Conservation (phyloP, 768 basidiomycete species). For the Trametes maxima region DNA sequence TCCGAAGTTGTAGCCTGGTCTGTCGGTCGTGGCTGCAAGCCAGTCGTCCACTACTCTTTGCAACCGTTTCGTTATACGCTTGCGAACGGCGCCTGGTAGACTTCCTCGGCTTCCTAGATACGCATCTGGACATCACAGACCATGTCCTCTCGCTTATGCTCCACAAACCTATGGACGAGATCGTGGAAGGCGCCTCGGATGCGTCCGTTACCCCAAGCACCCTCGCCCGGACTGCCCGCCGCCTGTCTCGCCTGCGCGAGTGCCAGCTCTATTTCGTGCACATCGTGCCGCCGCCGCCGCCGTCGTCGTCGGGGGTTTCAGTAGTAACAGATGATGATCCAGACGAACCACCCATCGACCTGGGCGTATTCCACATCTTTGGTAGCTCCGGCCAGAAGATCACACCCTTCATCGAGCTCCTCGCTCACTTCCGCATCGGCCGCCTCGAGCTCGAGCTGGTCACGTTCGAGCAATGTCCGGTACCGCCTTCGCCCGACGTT, state of each 20-base stretch:
- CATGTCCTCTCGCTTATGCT: conserved; percentile 10
- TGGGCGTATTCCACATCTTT: conserved; percentile 5
- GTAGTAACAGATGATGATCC: neutral
- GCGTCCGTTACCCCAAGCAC: conserved; percentile 1
- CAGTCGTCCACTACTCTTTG: conserved; percentile 5
- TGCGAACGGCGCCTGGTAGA: neutral
- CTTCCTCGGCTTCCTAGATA: conserved; percentile 1
- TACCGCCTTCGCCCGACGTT: neutral
- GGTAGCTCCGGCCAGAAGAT: conserved; percentile 8
- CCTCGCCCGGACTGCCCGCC: neutral
- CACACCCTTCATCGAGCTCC: conserved; percentile 6
- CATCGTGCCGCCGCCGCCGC: neutral
- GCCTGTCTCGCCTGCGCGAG: conserved; percentile 4
- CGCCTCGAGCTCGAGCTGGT: conserved; percentile 16
- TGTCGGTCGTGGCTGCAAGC: conserved; percentile 6
- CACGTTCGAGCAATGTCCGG: conserved; percentile 1
- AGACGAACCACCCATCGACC: neutral
- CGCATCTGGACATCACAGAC: conserved; percentile 1
- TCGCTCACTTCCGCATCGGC: conserved; percentile 5
- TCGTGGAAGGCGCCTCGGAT: neutral
- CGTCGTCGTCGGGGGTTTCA: neutral
- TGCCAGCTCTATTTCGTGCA: conserved; percentile 13
- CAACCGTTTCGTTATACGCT: conserved; percentile 5
- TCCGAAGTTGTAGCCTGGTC: conserved; percentile 12
- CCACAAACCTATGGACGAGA: conserved; percentile 7